Conservation (phyloP, 371 early-diverging fungal genomes). For the Astathelohania contejeani region DNA sequence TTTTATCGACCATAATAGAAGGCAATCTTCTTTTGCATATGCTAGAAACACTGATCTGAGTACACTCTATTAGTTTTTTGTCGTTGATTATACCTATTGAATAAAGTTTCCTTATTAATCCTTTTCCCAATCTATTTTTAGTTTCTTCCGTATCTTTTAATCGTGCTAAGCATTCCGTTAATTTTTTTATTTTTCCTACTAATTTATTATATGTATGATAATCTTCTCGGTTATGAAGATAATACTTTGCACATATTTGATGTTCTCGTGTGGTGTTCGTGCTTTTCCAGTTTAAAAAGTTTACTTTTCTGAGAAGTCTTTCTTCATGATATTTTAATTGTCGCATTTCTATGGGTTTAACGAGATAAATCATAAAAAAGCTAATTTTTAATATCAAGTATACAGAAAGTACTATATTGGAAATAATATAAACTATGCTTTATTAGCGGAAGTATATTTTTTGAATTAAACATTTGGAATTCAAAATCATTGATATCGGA, state of each 20-base stretch:
- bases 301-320: slow-evolving; percentile 87
- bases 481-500: no score
- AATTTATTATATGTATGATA: slow-evolving; percentile 79
- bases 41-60: slow-evolving; percentile 70
- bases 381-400: no score
- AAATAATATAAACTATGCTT: no score
- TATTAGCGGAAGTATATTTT: no score
- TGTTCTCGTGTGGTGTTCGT: slow-evolving; percentile 73
- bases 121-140: slow-evolving; percentile 61
- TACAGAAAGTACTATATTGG: no score
- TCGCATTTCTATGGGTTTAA: slow-evolving; percentile 51
- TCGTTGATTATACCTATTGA: slow-evolving; percentile 69
- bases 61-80: slow-evolving; percentile 66
- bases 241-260: slow-evolving; percentile 71
- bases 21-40: slow-evolving; percentile 72
- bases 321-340: slow-evolving; percentile 84
- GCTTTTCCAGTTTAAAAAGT: slow-evolving; percentile 85
- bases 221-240: slow-evolving; percentile 76
- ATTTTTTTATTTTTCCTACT: slow-evolving; percentile 65
- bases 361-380: no score
- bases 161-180: slow-evolving; percentile 68
- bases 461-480: no score
- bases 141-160: slow-evolving; percentile 73
- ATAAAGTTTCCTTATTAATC: slow-evolving; percentile 71
- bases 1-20: slow-evolving; percentile 73